Base-by-base conservation (phyloP, 192 early-diverging fungal genomes). In the Podila horticola region DNA sequence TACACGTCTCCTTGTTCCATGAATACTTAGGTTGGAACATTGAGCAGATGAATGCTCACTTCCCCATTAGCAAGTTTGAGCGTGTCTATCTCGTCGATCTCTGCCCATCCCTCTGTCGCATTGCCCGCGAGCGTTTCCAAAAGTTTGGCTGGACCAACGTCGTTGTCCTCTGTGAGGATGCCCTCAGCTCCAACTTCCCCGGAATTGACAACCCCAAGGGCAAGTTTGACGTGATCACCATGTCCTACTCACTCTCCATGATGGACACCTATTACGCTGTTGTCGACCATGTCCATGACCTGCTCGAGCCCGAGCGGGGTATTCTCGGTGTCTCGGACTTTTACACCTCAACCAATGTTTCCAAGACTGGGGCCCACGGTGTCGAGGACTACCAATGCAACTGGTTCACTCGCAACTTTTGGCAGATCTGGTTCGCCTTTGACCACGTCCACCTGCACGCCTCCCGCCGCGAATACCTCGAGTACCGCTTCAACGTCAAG, bases 241-340 rank as follows among this genome's bases (percentile, higher is more conserved):
- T 95, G 92, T 94, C 92, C 10, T 96, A 96, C 86, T 95, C 95
- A 7, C 83, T 96, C 28, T 94, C 95, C 5, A 96, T 96, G 95
- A 93, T 96, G 62, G 94, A 95, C 50, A 69, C 75, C 58, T 93
- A 89, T 68, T 89, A 86, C 64, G 82, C 92, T 12, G 87, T 94
- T 10, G 83, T 96, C 38, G 94, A 95, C 72, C 86, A 88, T 20
- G 75, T 95, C 33, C 66, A 84, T n/a, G 70, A 67, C 5, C 72
- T 95, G 19, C 83, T 95, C 2, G 72, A 82, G 9, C 86, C 91
- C 24, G 83, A 85, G 26, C 20, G 62, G 20, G 94, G 94, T 64
- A 85, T 95, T 34, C 71, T 94, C 45, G 94, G 93, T 48, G 94
- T 96, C 34, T 82, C 88, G 4, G 94, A 95, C 81, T 96, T 95